Conservation (phyloP, 148 eudicot genomes). For the Fallopia convolvulus region DNA sequence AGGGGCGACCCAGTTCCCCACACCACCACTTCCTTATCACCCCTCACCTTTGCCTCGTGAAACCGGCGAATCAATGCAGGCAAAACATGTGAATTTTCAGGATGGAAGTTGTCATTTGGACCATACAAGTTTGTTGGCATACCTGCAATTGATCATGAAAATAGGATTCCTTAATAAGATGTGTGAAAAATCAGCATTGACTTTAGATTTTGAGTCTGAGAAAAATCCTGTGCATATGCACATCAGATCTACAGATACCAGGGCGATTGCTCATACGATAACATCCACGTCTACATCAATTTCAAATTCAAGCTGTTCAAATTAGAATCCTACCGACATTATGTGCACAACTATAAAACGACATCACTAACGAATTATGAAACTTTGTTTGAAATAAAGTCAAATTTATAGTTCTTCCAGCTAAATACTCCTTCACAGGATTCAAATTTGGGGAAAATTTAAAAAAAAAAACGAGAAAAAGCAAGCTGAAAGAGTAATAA, state of each 20-base stretch:
- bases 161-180: not conserved
- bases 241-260: not conserved
- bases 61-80: constrained; percentile 85
- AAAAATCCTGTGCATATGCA: not conserved
- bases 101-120: constrained; percentile 91
- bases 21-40: constrained; percentile 73
- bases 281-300: not conserved
- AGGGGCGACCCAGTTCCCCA: constrained; percentile 93
- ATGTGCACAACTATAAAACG: not conserved
- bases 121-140: constrained; percentile 99
- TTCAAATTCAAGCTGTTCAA: not conserved
- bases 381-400: not conserved
- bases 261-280: not conserved
- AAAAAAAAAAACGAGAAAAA: not conserved
- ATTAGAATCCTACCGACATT: not conserved
- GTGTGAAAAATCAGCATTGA: not conserved
- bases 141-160: constrained; percentile 20
- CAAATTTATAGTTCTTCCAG: not conserved
- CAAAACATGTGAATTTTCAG: constrained; percentile 89
- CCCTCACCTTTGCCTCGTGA: constrained; percentile 70
- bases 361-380: not conserved
- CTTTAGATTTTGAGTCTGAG: not conserved
- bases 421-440: not conserved
- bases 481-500: not conserved
- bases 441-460: not conserved